phyloP scores from a whole-genome alignment of 2,329 filamentous ascomycete genomes.

The Niveomyces coronatus region DNA sequence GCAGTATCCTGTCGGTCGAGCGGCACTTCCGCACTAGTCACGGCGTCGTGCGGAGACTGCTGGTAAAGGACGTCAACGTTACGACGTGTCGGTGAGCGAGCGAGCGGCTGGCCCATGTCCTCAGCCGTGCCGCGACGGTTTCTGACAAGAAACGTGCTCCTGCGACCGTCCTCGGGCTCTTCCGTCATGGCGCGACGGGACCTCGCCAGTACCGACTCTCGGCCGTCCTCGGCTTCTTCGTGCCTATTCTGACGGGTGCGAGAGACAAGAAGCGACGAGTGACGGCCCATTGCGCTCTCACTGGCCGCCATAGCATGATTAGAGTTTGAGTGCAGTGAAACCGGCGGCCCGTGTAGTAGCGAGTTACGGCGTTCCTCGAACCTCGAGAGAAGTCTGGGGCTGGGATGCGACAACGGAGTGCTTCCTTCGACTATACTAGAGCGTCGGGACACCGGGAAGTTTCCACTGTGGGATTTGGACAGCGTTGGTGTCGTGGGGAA shows the following conservation, averaged over 20 bases:
- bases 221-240: slow-evolving; percentile 37
- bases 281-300: slow-evolving; percentile 30
- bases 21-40: no score
- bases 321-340: slow-evolving; percentile 31
- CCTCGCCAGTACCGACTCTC: slow-evolving; percentile 21
- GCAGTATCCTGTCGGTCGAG: slow-evolving; percentile 20
- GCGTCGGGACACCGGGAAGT: slow-evolving; percentile 28
- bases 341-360: slow-evolving; percentile 34
- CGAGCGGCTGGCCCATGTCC: slow-evolving; percentile 40
- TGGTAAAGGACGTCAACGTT: no score
- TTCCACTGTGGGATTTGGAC: slow-evolving; percentile 28
- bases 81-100: slow-evolving; percentile 46
- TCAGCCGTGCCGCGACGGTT: slow-evolving; percentile 35
- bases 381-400: slow-evolving; percentile 38
- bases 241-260: slow-evolving; percentile 35
- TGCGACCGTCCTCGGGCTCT: slow-evolving; percentile 36
- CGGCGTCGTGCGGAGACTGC: no score
- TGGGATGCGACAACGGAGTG: slow-evolving; percentile 28
- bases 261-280: slow-evolving; percentile 40
- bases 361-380: slow-evolving; percentile 43
- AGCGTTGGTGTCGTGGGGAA: slow-evolving; percentile 34
- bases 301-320: slow-evolving; percentile 28
- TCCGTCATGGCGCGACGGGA: slow-evolving; percentile 36
- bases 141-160: slow-evolving; percentile 34
- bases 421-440: slow-evolving; percentile 32